Evolutionary conservation across 1,139 yeast species (phyloP).

Genomic region (Protomyces inouyei): DNA sequence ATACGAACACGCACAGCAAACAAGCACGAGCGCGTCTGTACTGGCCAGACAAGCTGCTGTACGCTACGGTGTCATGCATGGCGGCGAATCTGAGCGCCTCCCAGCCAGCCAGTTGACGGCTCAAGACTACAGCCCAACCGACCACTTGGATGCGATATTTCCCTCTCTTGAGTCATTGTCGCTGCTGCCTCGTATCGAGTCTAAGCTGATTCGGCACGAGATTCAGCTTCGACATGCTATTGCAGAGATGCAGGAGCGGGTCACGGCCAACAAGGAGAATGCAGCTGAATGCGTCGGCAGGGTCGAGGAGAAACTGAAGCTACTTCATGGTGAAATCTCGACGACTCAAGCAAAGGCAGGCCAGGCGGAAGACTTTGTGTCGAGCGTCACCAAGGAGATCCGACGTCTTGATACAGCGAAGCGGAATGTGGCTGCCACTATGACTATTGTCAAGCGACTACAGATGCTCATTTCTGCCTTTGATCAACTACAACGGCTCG

Average conservation of each 20-base stretch:
- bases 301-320: constrained; percentile 41
- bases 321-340: constrained; percentile 42
- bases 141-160: constrained; percentile 43
- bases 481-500: constrained; percentile 53
- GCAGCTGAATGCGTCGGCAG: constrained; percentile 29
- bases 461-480: constrained; percentile 83
- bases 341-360: constrained; percentile 50
- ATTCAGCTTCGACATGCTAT: constrained; percentile 30
- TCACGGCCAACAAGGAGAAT: constrained; percentile 16
- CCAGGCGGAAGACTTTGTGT: constrained; percentile 27
- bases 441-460: constrained; percentile 79
- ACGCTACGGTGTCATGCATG: neutral
- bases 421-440: constrained; percentile 70
- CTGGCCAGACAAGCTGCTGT: neutral
- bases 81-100: neutral
- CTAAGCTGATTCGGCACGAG: constrained; percentile 24
- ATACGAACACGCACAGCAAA: too few relatives aligned
- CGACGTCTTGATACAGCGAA: constrained; percentile 75
- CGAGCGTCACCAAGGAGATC: constrained; percentile 64
- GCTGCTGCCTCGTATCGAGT: constrained; percentile 22
- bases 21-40: neutral
- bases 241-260: constrained; percentile 24
- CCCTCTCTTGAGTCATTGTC: constrained; percentile 27
- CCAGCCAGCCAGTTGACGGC: neutral
- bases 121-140: constrained; percentile 43